Percentiles rank a stretch among this genome's conserved stretches.
Conservation (phyloP, 1,139 yeast genomes). For the Kodamaea suecica region DNA sequence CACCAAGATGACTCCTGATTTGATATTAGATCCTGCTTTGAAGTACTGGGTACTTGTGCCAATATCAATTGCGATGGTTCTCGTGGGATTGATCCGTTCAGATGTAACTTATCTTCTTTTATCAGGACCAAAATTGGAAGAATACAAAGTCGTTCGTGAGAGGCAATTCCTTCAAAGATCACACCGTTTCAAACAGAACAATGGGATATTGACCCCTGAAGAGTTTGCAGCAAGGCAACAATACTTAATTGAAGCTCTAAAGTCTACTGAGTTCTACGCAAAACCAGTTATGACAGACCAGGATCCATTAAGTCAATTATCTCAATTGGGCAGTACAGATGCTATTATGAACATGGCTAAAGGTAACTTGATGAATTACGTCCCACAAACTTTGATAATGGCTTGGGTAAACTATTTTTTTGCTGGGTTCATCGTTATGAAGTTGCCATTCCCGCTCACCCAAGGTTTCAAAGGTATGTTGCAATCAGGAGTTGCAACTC, state of each 20-base stretch:
- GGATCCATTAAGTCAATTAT: constrained; percentile 56
- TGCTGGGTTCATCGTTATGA: constrained; percentile 82
- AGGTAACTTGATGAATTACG: constrained; percentile 74
- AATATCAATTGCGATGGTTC: constrained; percentile 82
- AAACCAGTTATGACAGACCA: constrained; percentile 40
- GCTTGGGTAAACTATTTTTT: constrained; percentile 95
- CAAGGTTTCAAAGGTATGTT: constrained; percentile 87
- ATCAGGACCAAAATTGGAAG: constrained; percentile 55
- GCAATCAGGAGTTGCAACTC: constrained; percentile 82
- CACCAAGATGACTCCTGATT: constrained; percentile 24
- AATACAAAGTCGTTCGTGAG: constrained; percentile 57
- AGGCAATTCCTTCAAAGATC: constrained; percentile 60
- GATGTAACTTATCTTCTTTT: constrained; percentile 60
- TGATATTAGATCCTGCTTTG: constrained; percentile 71
- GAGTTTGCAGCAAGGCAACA: constrained; percentile 51
- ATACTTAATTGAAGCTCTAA: constrained; percentile 44
- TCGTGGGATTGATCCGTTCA: constrained; percentile 81
- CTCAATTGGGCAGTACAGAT: constrained; percentile 71
- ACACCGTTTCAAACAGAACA: constrained; percentile 48
- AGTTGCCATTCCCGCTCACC: constrained; percentile 65
- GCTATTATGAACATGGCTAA: constrained; percentile 78
- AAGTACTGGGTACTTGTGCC: constrained; percentile 92
- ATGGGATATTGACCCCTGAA: constrained; percentile 38
- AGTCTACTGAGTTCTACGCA: constrained; percentile 49
- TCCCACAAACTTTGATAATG: constrained; percentile 93